Evolutionary conservation across 768 basidiomycete species (phyloP).

Genomic region (Mycena filopes): DNA sequence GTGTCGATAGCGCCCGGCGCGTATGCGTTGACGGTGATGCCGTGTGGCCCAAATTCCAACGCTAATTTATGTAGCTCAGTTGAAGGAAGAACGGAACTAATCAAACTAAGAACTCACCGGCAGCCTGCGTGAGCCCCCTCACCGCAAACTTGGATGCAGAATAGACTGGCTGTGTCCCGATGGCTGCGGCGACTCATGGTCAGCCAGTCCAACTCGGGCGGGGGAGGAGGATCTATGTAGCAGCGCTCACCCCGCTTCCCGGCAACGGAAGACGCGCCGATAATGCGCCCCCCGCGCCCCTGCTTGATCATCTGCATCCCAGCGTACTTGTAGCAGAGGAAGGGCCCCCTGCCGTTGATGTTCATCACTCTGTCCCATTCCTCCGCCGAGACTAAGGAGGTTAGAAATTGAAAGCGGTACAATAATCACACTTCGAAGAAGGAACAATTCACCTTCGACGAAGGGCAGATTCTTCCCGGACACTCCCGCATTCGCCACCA

Average conservation of each 20-base stretch:
- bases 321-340: conserved; percentile 53
- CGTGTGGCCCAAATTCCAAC: conserved; percentile 39
- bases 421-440: too few species aligned
- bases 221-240: too few species aligned
- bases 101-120: too few species aligned
- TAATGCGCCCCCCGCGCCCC: conserved; percentile 49
- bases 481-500: conserved; percentile 44
- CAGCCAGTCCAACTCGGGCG: too few species aligned
- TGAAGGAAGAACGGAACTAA: too few species aligned
- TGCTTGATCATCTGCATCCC: conserved; percentile 52
- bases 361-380: conserved; percentile 40
- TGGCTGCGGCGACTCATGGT: conserved; percentile 13
- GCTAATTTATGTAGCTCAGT: too few species aligned
- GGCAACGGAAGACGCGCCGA: conserved; percentile 40
- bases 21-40: conserved; percentile 42
- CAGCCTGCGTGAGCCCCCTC: conserved; percentile 52
- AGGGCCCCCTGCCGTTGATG: conserved; percentile 47
- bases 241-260: too few species aligned
- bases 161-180: conserved; percentile 40
- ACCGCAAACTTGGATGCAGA: conserved; percentile 54
- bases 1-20: conserved; percentile 37
- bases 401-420: too few species aligned
- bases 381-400: conserved; percentile 30
- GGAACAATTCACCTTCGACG: not conserved
- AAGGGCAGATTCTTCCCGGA: not conserved